phyloP scores from a whole-genome alignment of 495 filamentous ascomycete genomes.

The Lineolata rhizophorae region DNA sequence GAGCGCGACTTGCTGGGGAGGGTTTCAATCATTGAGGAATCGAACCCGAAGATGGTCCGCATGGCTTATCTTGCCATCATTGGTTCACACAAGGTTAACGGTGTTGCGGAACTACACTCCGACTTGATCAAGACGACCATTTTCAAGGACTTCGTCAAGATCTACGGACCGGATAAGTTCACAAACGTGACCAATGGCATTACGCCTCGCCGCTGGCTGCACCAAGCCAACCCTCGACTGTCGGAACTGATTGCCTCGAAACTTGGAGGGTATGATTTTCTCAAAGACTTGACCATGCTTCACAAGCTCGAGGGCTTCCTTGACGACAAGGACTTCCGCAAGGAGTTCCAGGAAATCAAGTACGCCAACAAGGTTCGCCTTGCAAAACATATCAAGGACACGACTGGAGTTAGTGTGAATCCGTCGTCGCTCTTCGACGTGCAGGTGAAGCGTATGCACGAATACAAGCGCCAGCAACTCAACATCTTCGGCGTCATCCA shows the following conservation, averaged over 20 bases:
- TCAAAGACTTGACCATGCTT: conserved; percentile 70
- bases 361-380: conserved; percentile 58
- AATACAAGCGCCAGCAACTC: conserved; percentile 97
- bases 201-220: conserved; percentile 85
- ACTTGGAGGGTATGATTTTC: conserved; percentile 55
- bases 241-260: conserved; percentile 85
- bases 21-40: conserved; percentile 94
- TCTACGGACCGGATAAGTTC: conserved; percentile 92
- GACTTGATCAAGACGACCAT: conserved; percentile 96
- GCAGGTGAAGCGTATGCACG: conserved; percentile 96
- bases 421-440: conserved; percentile 83
- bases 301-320: conserved; percentile 61
- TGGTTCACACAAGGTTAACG: conserved; percentile 97
- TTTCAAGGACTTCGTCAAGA: conserved; percentile 90
- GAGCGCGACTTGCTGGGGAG: conserved; percentile 64
- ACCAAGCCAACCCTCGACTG: conserved; percentile 86
- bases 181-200: conserved; percentile 97
- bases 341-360: conserved; percentile 83
- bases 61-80: conserved; percentile 94
- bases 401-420: conserved; percentile 59
- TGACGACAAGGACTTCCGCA: conserved; percentile 73
- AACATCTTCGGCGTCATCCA: conserved; percentile 98
- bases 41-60: conserved; percentile 89
- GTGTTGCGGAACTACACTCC: conserved; percentile 90
- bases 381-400: conserved; percentile 71